Evolutionary conservation across 345 rosid species (phyloP), one percentile per base, ranked within the genome.

Genomic region (Bruguiera parviflora): DNA sequence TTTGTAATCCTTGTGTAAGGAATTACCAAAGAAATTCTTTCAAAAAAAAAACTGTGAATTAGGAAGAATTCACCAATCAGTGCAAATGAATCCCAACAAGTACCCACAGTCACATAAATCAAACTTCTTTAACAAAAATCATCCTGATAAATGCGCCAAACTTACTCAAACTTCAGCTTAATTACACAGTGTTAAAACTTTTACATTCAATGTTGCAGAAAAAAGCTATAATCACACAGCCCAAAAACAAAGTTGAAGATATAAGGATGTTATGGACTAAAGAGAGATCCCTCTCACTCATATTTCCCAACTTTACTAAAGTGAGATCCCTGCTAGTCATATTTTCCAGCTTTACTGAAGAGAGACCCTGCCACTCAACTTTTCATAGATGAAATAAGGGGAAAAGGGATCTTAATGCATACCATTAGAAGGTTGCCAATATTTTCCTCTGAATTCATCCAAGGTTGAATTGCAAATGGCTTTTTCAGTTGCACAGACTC

Each of bases 391-490:
- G 31, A 9, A 29, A 55, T 22, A 55, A 13, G 18, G 32, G 32
- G 15, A 18, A 3, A 22, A 73, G 53, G 43, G 15, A 52, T 58
- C 37, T 27, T 66, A 72, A 33, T 70, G 64, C 82, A 73, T 88
- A 95, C 99, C 99, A 96, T 96, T 73, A 96, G 80, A 80, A 96
- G 92, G 75, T 92, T 89, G 75, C 99, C 99, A 58, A 89, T 79
- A 79, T 82, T 90, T 69, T 88, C 88, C 61, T 90, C 95, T 6
- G 95, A 90, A 78, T 86, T 80, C 71, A 70, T 73, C 99, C 99
- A 96, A 1, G 99, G 99, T 77, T 88, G 89, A 81, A 89, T 66
- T 8, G 85, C 73, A 84, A 96, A 88, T 37, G 98, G 92, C 60
- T 80, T 79, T 80, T 87, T 96, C 39, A 96, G 76, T 80, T 73